Base-by-base conservation (phyloP, 345 rosid species). In the Laguncularia racemosa region DNA sequence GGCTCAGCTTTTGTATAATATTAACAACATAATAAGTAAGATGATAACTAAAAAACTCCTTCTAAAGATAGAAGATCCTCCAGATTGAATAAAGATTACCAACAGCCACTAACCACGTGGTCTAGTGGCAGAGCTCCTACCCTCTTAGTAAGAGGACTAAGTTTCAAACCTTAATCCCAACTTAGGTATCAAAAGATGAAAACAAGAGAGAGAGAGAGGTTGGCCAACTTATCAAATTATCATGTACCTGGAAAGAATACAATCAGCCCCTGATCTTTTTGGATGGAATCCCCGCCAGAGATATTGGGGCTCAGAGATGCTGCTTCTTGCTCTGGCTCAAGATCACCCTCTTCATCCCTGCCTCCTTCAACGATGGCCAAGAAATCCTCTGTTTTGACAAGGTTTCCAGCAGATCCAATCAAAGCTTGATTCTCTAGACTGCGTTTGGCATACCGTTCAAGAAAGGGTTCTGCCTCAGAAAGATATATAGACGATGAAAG, bases 381-480 rank as follows among this genome's bases (percentile, higher is more conserved):
- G 75, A 86, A 85, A 63, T 85, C 91, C 67, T 89, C 95, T 3
- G 78, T 55, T 64, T 81, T 74, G 51, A 93, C 90, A 53, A 81
- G 61, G 68, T 63, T 89, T 69, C 97, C 96, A 53, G 95, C 99
- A 76, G 91, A 79, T 63, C 99, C 99, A 64, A 87, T 82, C 71
- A 93, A 72, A 70, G 77, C 74, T 71, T 80, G 91, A 64, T 93
- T 85, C 68, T 76, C 72, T 26, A 72, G 73, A 76, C 91, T 84
- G 47, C 84, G 85, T 56, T 78, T 84, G 5, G 88, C 89, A 49
- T 85, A 93, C 65, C 80, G 83, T 75, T 85, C 96, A 45, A 92
- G 88, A 65, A 89, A 93, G 66, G 95, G 95, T 78, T 93, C 99
- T 52, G 91, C 96, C 81, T 93, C 96, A 63, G 86, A 78, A 55